Evolutionary conservation across 148 eudicot species (phyloP).

Genomic region (Pharnaceum exiguum): DNA sequence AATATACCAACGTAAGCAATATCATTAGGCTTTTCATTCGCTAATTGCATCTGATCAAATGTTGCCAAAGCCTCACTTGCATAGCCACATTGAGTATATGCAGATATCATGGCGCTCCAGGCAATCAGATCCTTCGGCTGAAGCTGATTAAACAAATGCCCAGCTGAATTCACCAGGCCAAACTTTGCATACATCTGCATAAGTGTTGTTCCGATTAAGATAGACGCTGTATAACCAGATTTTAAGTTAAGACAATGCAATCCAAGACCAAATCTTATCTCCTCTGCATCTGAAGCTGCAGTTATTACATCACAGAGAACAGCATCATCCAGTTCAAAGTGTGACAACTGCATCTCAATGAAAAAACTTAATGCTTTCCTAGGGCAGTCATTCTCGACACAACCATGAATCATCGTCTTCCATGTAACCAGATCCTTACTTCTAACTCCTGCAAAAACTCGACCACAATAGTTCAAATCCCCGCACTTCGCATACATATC

Average conservation of each 20-base stretch:
- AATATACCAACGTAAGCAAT: slow-evolving; percentile 53
- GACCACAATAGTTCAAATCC: slow-evolving; percentile 25
- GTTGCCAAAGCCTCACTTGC: slow-evolving; percentile 38
- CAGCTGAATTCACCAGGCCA: slow-evolving; percentile 32
- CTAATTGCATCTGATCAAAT: slow-evolving; percentile 43
- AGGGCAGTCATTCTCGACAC: slow-evolving; percentile 31
- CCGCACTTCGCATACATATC: slow-evolving; percentile 67
- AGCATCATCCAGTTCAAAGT: slow-evolving; percentile 31
- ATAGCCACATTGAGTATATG: slow-evolving; percentile 44
- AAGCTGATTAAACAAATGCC: slow-evolving; percentile 40
- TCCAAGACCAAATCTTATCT: slow-evolving; percentile 29
- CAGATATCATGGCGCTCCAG: slow-evolving; percentile 65
- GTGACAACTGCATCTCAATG: slow-evolving; percentile 22
- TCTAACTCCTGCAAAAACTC: slow-evolving; percentile 27
- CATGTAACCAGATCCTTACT: slow-evolving; percentile 53
- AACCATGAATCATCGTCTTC: slow-evolving; percentile 58
- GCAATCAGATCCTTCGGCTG: slow-evolving; percentile 48
- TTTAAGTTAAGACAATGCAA: slow-evolving; percentile 40
- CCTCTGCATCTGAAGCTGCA: slow-evolving; percentile 29
- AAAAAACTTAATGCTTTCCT: slow-evolving; percentile 35
- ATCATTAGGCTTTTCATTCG: slow-evolving; percentile 55
- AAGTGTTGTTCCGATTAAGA: slow-evolving; percentile 45
- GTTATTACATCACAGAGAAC: slow-evolving; percentile 37
- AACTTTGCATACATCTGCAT: slow-evolving; percentile 58
- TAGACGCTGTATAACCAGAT: slow-evolving; percentile 32